Conservation (phyloP, 495 filamentous ascomycete genomes). For the Opeltia flavorubescens region DNA sequence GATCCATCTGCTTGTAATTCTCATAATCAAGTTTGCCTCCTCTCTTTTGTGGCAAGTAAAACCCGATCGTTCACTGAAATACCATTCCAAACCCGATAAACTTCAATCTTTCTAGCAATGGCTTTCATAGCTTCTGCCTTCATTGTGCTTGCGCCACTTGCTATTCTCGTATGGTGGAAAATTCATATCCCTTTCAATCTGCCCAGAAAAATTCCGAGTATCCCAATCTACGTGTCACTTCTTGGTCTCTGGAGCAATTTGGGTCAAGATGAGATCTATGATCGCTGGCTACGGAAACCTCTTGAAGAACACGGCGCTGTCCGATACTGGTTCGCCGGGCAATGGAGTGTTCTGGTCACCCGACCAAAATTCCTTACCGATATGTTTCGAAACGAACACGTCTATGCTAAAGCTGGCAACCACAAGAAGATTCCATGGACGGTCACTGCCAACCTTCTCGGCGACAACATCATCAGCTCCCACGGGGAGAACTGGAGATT, state of each 20-base stretch:
- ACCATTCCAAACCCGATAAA: too few species aligned
- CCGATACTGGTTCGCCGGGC: constrained; percentile 28
- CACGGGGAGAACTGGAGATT: constrained; percentile 11
- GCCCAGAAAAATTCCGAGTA: constrained; percentile 18
- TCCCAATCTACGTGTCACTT: constrained; percentile 24
- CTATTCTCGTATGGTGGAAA: neutral
- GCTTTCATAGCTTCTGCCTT: neutral
- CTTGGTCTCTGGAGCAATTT: constrained; percentile 22
- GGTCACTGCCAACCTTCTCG: constrained; percentile 10
- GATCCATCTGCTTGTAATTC: too few species aligned
- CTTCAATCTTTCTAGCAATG: too few species aligned
- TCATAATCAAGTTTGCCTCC: too few species aligned
- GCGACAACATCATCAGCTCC: constrained; percentile 18
- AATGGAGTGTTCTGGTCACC: constrained; percentile 27
- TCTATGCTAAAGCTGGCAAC: constrained; percentile 19
- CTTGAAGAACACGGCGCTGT: constrained; percentile 28
- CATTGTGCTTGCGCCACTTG: neutral
- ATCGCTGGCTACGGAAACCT: constrained; percentile 20
- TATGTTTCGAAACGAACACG: constrained; percentile 32
- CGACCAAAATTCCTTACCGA: constrained; percentile 25
- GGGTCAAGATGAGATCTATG: constrained; percentile 23
- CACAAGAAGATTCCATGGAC: constrained; percentile 16
- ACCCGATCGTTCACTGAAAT: too few species aligned
- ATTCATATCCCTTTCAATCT: neutral
- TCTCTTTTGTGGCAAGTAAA: too few species aligned